These are phyloP conservation scores for Pelagomonas calceolata DNA, from an alignment of 108 stramenopile species.

Conservation along the genomic window DNA sequence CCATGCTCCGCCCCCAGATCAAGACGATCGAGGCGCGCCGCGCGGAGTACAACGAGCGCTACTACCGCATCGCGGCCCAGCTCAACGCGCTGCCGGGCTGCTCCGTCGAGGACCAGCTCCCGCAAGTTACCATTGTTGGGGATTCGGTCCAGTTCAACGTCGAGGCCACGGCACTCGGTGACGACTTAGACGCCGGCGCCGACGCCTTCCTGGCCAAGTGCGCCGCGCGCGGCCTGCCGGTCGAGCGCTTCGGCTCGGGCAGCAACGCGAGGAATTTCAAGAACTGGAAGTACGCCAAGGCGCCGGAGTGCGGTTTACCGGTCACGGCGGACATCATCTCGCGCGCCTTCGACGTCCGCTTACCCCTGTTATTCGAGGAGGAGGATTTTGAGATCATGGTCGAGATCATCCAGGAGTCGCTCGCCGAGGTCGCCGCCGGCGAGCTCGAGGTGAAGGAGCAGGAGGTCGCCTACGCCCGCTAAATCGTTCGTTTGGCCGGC, in stretches of 20 bases:
- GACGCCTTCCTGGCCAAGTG: slow-evolving; percentile 54
- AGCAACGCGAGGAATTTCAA: slow-evolving; percentile 71
- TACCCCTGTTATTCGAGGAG: slow-evolving; percentile 79
- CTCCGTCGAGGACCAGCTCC: slow-evolving; percentile 52
- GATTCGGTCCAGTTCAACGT: slow-evolving; percentile 76
- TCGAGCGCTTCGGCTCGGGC: slow-evolving; percentile 73
- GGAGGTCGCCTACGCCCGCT: no score
- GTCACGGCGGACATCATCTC: slow-evolving; percentile 65
- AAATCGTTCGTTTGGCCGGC: no score
- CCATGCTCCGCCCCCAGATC: slow-evolving; percentile 65
- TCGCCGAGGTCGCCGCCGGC: slow-evolving; percentile 14
- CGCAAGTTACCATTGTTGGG: slow-evolving; percentile 60
- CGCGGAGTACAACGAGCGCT: slow-evolving; percentile 63
- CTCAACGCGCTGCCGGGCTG: slow-evolving; percentile 47
- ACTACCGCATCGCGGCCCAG: slow-evolving; percentile 38
- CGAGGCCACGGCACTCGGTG: slow-evolving; percentile 45
- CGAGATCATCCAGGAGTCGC: slow-evolving; percentile 53
- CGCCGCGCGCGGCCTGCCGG: slow-evolving; percentile 62
- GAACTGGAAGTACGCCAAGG: slow-evolving; percentile 80
- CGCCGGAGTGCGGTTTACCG: slow-evolving; percentile 55
- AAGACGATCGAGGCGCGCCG: slow-evolving; percentile 59
- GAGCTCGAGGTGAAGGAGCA: no score
- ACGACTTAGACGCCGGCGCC: slow-evolving; percentile 34
- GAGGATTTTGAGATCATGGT: slow-evolving; percentile 67
- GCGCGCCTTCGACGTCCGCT: slow-evolving; percentile 67